Evolutionary conservation across 2,329 filamentous ascomycete species (phyloP).

Genomic region (Cytospora paraplurivora): DNA sequence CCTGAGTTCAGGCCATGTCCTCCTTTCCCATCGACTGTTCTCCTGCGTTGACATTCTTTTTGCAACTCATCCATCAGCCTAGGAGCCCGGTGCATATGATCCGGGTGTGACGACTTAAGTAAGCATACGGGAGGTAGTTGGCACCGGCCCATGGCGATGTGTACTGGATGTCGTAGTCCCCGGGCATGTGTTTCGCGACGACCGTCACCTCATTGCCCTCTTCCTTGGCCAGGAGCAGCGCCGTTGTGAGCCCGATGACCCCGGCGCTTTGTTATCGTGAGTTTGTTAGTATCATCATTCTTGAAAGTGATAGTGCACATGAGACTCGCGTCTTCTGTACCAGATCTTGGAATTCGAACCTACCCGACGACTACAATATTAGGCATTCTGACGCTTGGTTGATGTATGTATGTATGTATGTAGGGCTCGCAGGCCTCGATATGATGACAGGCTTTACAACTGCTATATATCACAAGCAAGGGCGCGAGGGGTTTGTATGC

Average conservation of each 20-base stretch:
- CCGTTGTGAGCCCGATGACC: conserved; percentile 55
- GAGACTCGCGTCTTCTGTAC: not conserved
- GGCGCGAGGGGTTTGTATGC: not conserved
- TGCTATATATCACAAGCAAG: not conserved
- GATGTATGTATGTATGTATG: no score
- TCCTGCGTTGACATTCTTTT: conserved; percentile 49
- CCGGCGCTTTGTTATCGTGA: conserved; percentile 43
- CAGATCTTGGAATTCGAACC: conserved; percentile 22
- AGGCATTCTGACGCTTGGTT: conserved; percentile 34
- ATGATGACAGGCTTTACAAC: not conserved
- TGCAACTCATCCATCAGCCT: no score
- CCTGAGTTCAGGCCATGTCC: conserved; percentile 66
- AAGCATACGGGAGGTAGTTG: conserved; percentile 70
- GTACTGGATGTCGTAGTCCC: conserved; percentile 90
- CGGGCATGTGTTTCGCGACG: conserved; percentile 81
- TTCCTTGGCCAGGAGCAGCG: conserved; percentile 50
- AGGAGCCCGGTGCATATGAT: conserved; percentile 22
- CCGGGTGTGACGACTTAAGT: conserved; percentile 2
- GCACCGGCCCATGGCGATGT: conserved; percentile 88
- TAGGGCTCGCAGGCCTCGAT: no score
- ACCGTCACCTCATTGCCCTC: conserved; percentile 45
- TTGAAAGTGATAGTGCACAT: not conserved
- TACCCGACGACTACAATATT: conserved; percentile 45
- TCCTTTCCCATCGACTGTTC: conserved; percentile 59
- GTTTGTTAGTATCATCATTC: not conserved